Conservation (phyloP, 2,329 filamentous ascomycete species). For the Rhinocladiella similis region DNA sequence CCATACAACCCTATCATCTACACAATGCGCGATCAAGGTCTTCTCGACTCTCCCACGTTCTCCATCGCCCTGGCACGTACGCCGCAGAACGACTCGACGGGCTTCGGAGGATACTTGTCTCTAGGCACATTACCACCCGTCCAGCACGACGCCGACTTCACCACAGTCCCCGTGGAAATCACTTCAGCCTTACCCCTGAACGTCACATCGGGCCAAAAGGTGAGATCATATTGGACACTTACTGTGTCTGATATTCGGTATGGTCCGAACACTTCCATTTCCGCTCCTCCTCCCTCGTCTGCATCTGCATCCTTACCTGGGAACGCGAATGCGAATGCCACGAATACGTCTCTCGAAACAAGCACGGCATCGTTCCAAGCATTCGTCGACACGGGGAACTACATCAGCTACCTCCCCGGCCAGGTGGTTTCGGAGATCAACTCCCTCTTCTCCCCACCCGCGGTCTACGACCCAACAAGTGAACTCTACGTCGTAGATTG, state of each 20-base stretch:
- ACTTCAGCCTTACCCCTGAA: background rate
- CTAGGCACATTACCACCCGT: conserved; percentile 46
- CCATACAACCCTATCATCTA: conserved; percentile 54
- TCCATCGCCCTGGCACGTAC: conserved; percentile 38
- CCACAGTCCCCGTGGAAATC: conserved; percentile 39
- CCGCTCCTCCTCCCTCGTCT: background rate
- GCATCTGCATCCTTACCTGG: no score
- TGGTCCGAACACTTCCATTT: background rate
- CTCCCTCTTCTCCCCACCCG: conserved; percentile 45
- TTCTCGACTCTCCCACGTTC: conserved; percentile 28
- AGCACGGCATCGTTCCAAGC: conserved; percentile 5
- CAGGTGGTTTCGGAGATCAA: conserved; percentile 41
- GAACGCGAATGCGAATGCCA: no score
- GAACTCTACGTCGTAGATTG: conserved; percentile 44
- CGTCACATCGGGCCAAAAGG: conserved; percentile 2
- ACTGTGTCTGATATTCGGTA: conserved; percentile 1
- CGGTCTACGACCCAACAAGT: conserved; percentile 32
- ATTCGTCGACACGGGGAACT: conserved; percentile 31
- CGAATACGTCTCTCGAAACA: background rate
- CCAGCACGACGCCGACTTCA: conserved; percentile 36
- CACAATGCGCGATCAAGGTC: conserved; percentile 47
- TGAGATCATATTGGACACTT: conserved; percentile 4
- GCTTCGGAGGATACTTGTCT: conserved; percentile 47
- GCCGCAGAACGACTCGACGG: conserved; percentile 42
- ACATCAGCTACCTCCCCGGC: conserved; percentile 41